Conservation (phyloP, 2,329 filamentous ascomycete genomes). For the Aspergillus fumigatus region DNA sequence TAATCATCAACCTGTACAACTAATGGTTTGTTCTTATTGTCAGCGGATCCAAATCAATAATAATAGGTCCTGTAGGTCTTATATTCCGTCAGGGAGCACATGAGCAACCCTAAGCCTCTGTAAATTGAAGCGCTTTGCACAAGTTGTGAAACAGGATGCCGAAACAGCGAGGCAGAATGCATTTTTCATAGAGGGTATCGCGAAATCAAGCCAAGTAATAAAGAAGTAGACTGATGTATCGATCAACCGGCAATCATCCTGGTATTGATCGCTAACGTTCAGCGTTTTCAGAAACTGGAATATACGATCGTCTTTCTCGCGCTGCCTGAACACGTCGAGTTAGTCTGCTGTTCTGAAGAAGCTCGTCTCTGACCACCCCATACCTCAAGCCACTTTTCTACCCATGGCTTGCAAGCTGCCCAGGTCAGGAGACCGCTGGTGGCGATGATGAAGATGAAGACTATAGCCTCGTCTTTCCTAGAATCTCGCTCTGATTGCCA, state of each 20-base stretch:
- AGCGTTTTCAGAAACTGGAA: slow-evolving; percentile 42
- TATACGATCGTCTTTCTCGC: slow-evolving; percentile 48
- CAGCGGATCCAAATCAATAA: neutral
- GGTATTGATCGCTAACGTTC: slow-evolving; percentile 6
- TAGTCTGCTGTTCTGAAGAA: slow-evolving; percentile 7
- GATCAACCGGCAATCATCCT: neutral
- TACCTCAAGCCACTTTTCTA: slow-evolving; percentile 53
- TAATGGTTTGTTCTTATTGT: neutral
- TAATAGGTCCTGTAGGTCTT: neutral
- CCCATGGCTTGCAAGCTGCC: slow-evolving; percentile 57
- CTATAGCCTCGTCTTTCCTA: slow-evolving; percentile 62
- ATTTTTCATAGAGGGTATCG: neutral
- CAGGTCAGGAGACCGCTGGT: slow-evolving; percentile 58
- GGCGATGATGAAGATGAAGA: slow-evolving; percentile 62
- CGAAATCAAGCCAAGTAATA: neutral
- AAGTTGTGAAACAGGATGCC: neutral
- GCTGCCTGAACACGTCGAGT: slow-evolving; percentile 32
- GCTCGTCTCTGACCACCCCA: neutral
- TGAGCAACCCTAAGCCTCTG: neutral
- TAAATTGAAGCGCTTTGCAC: neutral
- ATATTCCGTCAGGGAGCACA: neutral
- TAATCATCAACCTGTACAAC: too few relatives aligned
- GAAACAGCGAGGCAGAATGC: neutral
- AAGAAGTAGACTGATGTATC: neutral
- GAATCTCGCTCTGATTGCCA: slow-evolving; percentile 56